These are phyloP conservation scores for Xylaria cubensis DNA, from an alignment of 495 filamentous ascomycete genomes.

Conservation along the genomic window DNA sequence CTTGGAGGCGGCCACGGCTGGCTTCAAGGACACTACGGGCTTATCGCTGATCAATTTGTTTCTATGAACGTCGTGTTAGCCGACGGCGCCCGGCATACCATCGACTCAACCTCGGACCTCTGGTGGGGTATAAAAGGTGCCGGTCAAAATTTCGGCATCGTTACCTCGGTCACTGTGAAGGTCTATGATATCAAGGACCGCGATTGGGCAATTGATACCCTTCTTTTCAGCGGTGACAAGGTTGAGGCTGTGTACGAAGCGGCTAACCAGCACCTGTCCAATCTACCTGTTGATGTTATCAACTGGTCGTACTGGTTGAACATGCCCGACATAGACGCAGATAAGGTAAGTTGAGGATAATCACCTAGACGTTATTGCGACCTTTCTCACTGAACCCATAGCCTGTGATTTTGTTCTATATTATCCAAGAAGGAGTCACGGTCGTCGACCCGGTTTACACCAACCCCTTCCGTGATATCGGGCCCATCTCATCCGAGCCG, in stretches of 20 bases:
- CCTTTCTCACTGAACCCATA: slow-evolving; percentile 25
- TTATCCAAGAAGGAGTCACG: slow-evolving; percentile 59
- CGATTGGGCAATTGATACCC: slow-evolving; percentile 53
- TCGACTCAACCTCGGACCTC: slow-evolving; percentile 53
- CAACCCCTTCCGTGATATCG: slow-evolving; percentile 52
- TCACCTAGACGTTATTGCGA: background rate
- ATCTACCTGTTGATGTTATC: slow-evolving; percentile 49
- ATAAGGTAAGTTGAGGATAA: slow-evolving; percentile 38
- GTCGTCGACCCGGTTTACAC: slow-evolving; percentile 50
- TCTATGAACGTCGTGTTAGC: slow-evolving; percentile 63
- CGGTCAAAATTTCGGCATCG: slow-evolving; percentile 69
- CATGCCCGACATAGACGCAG: slow-evolving; percentile 46
- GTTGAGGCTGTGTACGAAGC: slow-evolving; percentile 56
- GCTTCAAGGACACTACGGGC: slow-evolving; percentile 64
- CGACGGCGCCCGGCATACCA: slow-evolving; percentile 54
- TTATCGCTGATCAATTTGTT: slow-evolving; percentile 64
- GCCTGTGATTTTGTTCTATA: slow-evolving; percentile 58
- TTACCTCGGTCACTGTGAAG: slow-evolving; percentile 56
- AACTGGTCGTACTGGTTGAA: slow-evolving; percentile 62
- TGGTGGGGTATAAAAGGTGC: slow-evolving; percentile 66
- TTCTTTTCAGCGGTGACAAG: slow-evolving; percentile 56
- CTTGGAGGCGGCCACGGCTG: slow-evolving; percentile 69
- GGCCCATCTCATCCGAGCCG: slow-evolving; percentile 46
- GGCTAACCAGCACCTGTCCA: slow-evolving; percentile 52
- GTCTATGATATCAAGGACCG: slow-evolving; percentile 49